Evolutionary conservation across 345 rosid species (phyloP).

Genomic region (Populus deltoides): DNA sequence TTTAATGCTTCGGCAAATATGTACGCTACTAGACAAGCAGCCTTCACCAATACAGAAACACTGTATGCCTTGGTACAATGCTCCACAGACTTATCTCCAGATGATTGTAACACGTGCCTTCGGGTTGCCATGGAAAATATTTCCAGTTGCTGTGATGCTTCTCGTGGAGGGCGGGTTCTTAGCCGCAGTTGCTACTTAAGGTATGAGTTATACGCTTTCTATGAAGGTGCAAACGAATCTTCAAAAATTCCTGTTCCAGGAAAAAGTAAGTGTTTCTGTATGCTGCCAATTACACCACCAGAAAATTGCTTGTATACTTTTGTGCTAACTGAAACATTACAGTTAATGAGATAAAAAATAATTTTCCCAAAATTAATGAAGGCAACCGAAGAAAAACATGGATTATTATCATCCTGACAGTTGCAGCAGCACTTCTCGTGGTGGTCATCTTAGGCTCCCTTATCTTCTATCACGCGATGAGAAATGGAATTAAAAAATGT

Average conservation of each 20-base stretch:
- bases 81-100: slow-evolving; percentile 27
- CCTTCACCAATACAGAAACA: slow-evolving; percentile 2
- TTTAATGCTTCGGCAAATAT: slow-evolving; percentile 2
- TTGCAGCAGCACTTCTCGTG: background rate
- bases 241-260: background rate
- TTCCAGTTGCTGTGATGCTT: slow-evolving; percentile 18
- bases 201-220: slow-evolving; percentile 40
- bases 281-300: background rate
- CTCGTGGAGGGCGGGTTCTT: slow-evolving; percentile 33
- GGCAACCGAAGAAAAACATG: background rate
- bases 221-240: slow-evolving; percentile 17
- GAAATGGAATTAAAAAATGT: background rate
- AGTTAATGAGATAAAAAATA: background rate
- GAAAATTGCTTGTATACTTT: background rate
- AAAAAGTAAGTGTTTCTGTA: slow-evolving; percentile 17
- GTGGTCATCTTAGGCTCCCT: background rate
- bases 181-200: slow-evolving; percentile 47
- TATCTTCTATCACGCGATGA: background rate
- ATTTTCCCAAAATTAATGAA: background rate
- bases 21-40: slow-evolving; percentile 10
- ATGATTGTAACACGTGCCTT: slow-evolving; percentile 35
- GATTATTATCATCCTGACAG: background rate
- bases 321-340: background rate
- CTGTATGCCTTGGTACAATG: slow-evolving; percentile 38
- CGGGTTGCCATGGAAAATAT: slow-evolving; percentile 26